Percentiles rank a stretch among this genome's conserved stretches.
Conservation (phyloP, 176 grass and related monocot genomes). For the Triticum monococcum region DNA sequence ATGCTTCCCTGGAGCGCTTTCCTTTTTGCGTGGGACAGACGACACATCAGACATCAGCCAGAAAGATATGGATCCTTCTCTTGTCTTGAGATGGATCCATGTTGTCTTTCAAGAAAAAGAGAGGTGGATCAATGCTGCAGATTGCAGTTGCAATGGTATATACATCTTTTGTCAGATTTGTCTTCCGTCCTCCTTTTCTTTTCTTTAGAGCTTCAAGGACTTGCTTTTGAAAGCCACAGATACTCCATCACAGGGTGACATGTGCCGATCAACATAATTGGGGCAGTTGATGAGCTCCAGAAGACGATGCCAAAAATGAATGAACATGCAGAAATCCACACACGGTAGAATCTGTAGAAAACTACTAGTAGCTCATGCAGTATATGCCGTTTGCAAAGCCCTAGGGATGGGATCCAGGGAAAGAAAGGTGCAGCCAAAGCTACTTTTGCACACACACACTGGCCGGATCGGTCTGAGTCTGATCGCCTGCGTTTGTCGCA, state of each 20-base stretch:
- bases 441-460: neutral
- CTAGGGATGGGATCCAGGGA: neutral
- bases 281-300: neutral
- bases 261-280: too few relatives aligned
- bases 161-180: neutral
- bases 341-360: too few relatives aligned
- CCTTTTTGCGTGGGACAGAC: neutral
- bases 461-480: too few relatives aligned
- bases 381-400: neutral
- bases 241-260: too few relatives aligned
- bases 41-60: neutral
- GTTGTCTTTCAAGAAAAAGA: too few relatives aligned
- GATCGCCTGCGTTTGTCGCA: neutral
- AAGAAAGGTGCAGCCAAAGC: neutral
- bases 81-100: too few relatives aligned
- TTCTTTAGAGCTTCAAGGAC: too few relatives aligned
- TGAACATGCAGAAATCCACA: neutral
- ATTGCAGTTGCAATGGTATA: neutral
- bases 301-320: neutral
- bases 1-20: neutral
- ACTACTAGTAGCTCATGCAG: neutral
- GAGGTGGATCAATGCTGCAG: neutral
- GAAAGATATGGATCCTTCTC: neutral
- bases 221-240: too few relatives aligned
- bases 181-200: neutral